phyloP scores from a whole-genome alignment of 805 yeast species.

The Metschnikowia dekortorum region DNA sequence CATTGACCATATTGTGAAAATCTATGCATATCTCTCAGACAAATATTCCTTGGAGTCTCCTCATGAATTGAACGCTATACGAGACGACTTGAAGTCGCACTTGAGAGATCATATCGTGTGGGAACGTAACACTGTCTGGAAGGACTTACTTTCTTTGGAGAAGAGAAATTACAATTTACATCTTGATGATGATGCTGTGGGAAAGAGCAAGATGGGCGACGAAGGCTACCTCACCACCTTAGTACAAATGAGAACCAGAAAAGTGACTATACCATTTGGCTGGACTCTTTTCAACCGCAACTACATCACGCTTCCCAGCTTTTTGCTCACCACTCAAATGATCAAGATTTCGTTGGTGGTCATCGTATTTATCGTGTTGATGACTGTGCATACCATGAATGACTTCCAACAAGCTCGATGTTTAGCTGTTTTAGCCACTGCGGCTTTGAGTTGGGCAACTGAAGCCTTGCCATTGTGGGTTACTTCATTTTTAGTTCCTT shows the following conservation, averaged over 20 bases:
- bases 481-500: constrained; percentile 79
- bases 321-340: constrained; percentile 41
- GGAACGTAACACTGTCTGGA: constrained; percentile 98
- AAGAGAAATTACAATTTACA: constrained; percentile 18
- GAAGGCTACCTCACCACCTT: constrained; percentile 12
- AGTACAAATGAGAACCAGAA: constrained; percentile 19
- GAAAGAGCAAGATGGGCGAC: constrained; percentile 18
- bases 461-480: constrained; percentile 90
- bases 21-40: constrained; percentile 47
- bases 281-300: constrained; percentile 21
- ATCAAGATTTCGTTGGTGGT: constrained; percentile 45
- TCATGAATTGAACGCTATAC: constrained; percentile 40
- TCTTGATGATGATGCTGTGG: constrained; percentile 16
- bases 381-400: constrained; percentile 29
- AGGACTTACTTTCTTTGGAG: constrained; percentile 80
- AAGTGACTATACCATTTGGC: constrained; percentile 28
- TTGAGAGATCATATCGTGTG: constrained; percentile 91
- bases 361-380: constrained; percentile 39
- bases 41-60: constrained; percentile 44
- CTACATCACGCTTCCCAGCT: constrained; percentile 39
- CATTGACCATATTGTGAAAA: constrained; percentile 48
- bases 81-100: constrained; percentile 45
- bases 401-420: constrained; percentile 42
- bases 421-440: constrained; percentile 73
- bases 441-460: constrained; percentile 92